phyloP scores from a whole-genome alignment of 23 red algal genomes.

The Agarophyton chilense region DNA sequence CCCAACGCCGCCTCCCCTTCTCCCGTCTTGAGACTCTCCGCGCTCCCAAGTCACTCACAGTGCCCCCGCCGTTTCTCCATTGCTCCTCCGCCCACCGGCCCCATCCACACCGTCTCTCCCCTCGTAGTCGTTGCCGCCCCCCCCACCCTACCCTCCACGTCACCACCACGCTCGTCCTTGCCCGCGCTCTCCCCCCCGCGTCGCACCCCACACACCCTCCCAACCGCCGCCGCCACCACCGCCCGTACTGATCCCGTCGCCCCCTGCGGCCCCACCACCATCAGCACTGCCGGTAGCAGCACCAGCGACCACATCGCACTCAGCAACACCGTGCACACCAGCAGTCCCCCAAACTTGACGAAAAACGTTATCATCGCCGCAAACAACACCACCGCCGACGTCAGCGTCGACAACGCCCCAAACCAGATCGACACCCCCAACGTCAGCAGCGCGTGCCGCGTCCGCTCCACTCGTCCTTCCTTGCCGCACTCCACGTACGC shows the following conservation, averaged over 20 bases:
- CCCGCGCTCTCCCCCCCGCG: too few relatives aligned
- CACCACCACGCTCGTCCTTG: too few relatives aligned
- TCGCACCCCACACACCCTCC: background rate
- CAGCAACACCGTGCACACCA: constrained; percentile 43
- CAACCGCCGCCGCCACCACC: background rate
- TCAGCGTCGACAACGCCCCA: constrained; percentile 63
- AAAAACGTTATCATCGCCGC: constrained; percentile 78
- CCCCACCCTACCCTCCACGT: too few relatives aligned
- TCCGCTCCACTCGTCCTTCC: constrained; percentile 13
- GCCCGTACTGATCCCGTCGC: constrained; percentile 9
- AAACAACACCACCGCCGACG: constrained; percentile 51
- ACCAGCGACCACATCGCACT: constrained; percentile 76
- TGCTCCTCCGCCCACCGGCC: too few relatives aligned
- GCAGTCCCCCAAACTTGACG: constrained; percentile 63
- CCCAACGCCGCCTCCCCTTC: too few relatives aligned
- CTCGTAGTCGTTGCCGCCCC: too few relatives aligned
- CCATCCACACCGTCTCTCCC: too few relatives aligned
- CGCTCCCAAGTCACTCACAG: too few relatives aligned
- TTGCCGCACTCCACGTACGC: constrained; percentile 67
- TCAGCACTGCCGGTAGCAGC: constrained; percentile 49
- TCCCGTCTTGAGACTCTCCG: too few relatives aligned
- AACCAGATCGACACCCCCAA: constrained; percentile 68
- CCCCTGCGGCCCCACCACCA: constrained; percentile 52
- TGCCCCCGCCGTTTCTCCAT: too few relatives aligned
- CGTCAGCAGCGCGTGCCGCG: constrained; percentile 69